Evolutionary conservation across 345 rosid genomes (phyloP), one percentile per base, ranked within the genome.

Genomic region (Citrus maxima): DNA sequence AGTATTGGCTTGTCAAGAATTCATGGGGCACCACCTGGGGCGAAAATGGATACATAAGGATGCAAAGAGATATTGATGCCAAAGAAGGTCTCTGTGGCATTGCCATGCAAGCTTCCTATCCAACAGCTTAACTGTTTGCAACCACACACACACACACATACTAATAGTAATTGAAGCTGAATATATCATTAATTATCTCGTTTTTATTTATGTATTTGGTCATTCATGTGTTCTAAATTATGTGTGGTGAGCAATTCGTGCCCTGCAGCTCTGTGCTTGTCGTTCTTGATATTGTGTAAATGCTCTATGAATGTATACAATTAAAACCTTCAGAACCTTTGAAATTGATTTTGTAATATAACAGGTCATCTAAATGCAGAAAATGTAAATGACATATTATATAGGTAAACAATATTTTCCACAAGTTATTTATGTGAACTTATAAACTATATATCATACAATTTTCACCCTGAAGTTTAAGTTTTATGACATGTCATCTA

Each of bases 1-100:
- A 70, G 27, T 76, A 79, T 61, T 82, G 82, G 82, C 32, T 79
- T 13, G 70, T 82, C 32, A 82, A 82, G 82, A 79, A 82, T 73
- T 82, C 85, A 12, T 71, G 85, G 78, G 27, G 25, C 9, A 59
- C 18, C 21, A 38, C 58, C 35, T 72, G 78, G 84, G 80, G 80
- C 1, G 80, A 77, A 21, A 62, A 46, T 21, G 80, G 84, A 16
- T 77, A 77, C 64, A 72, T 72, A 3, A 81, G 84, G 67, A 77
- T 81, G 70, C 30, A 81, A 51, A 81, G 77, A 60, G 84, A 77
- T 58, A 9, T 72, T 0, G 77, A 40, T 55, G 70, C 76, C 46
- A 14, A 7, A 27, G 60, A 71, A 58, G 83, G 80, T 25, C 77
- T 67, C 34, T 81, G 80, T 10, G 84, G 80, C 16, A 77, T 73